A percentile compares a stretch with the other conserved stretches of the same genome.
These are phyloP conservation scores for Cicer judaicum DNA, from an alignment of 306 rosid genomes.

Conservation along the genomic window DNA sequence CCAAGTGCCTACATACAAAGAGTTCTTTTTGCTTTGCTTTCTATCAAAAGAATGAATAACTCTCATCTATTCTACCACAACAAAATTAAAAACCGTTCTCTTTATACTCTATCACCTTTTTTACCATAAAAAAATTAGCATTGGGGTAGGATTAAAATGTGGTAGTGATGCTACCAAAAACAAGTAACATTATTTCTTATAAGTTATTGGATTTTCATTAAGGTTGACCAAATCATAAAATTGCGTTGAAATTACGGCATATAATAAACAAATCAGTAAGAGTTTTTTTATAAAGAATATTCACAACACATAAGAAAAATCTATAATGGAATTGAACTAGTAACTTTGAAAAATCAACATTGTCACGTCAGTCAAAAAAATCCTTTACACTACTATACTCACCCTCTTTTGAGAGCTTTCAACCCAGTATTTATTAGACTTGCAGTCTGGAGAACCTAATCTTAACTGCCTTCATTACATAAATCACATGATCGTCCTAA, in stretches of 20 bases:
- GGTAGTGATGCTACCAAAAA: constrained; percentile 26
- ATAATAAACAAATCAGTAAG: not conserved
- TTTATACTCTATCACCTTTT: too few species aligned
- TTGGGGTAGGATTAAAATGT: too few species aligned
- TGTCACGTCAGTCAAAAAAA: constrained; percentile 13
- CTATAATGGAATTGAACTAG: constrained; percentile 6
- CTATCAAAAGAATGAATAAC: too few species aligned
- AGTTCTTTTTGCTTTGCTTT: too few species aligned
- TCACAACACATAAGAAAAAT: not conserved
- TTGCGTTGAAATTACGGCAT: constrained; percentile 11
- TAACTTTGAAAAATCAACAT: constrained; percentile 30
- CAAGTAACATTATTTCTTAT: not conserved
- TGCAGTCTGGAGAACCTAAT: too few species aligned
- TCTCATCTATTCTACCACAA: too few species aligned
- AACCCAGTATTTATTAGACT: too few species aligned
- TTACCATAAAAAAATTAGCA: too few species aligned
- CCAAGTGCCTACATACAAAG: too few species aligned
- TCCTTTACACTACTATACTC: constrained; percentile 41
- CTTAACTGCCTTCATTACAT: constrained; percentile 50
- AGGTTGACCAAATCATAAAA: constrained; percentile 1
- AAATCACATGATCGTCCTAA: too few species aligned
- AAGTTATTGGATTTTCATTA: not conserved
- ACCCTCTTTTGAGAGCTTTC: constrained; percentile 58
- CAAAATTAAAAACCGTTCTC: too few species aligned
- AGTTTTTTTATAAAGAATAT: not conserved